phyloP scores from a whole-genome alignment of 805 yeast species.

The Kuraishia capsulata region DNA sequence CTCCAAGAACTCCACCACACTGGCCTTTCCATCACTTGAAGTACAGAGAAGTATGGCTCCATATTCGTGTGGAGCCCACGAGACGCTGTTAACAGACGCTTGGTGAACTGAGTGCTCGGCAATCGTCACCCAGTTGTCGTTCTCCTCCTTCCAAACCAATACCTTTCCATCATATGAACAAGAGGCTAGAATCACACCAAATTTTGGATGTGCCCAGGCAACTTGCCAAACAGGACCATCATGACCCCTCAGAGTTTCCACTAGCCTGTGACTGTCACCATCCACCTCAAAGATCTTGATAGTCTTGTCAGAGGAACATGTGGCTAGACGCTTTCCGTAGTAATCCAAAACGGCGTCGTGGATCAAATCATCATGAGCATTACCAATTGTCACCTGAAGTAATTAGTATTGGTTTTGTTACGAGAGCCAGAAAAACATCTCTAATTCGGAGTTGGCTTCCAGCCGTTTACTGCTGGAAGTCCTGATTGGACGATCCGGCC shows the following conservation, averaged over 20 bases:
- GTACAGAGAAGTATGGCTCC: slow-evolving; percentile 89
- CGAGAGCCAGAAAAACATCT: too few relatives aligned
- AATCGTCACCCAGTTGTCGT: slow-evolving; percentile 78
- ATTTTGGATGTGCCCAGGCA: slow-evolving; percentile 98
- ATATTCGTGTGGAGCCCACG: slow-evolving; percentile 97
- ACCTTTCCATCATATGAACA: slow-evolving; percentile 95
- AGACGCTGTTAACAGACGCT: slow-evolving; percentile 89
- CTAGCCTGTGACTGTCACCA: slow-evolving; percentile 70
- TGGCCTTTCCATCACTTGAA: slow-evolving; percentile 87
- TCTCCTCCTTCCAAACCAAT: slow-evolving; percentile 90
- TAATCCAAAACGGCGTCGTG: slow-evolving; percentile 97
- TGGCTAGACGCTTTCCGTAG: slow-evolving; percentile 92
- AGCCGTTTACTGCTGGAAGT: too few relatives aligned
- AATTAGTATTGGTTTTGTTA: too few relatives aligned
- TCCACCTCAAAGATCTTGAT: slow-evolving; percentile 89
- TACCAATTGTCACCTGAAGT: slow-evolving; percentile 67
- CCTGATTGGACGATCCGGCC: too few relatives aligned
- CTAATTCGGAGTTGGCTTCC: too few relatives aligned
- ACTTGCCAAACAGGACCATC: slow-evolving; percentile 99
- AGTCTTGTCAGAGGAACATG: slow-evolving; percentile 94
- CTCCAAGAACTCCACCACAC: slow-evolving; percentile 84
- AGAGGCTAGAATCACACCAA: slow-evolving; percentile 89
- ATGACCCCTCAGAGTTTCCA: slow-evolving; percentile 85
- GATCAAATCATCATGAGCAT: slow-evolving; percentile 86
- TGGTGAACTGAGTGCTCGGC: slow-evolving; percentile 83